Evolutionary conservation across 148 eudicot genomes (phyloP).

Genomic region (Fallopia convolvulus): DNA sequence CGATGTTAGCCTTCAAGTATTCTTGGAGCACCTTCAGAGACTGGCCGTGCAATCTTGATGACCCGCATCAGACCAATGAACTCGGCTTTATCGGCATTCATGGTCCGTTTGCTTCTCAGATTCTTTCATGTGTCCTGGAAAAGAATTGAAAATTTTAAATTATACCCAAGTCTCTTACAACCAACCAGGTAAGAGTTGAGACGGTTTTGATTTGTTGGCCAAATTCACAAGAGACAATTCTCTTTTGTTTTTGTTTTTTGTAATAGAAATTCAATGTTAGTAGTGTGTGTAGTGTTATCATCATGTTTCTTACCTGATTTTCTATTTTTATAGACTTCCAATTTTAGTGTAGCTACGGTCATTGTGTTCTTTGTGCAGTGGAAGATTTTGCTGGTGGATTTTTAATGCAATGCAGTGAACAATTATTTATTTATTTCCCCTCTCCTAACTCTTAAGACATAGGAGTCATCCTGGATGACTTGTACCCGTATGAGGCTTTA

Average conservation of each 20-base stretch:
- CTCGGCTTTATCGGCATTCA: neutral
- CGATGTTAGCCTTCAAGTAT: slow-evolving; percentile 91
- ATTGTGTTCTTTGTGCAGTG: neutral
- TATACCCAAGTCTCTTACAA: slow-evolving; percentile 1
- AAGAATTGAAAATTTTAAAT: neutral
- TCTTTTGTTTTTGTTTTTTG: neutral
- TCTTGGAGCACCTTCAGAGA: slow-evolving; percentile 92
- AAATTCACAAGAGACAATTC: neutral
- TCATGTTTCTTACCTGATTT: neutral
- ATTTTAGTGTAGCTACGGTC: neutral
- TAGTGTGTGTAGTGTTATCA: neutral
- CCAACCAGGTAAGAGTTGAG: neutral
- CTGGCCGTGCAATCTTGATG: slow-evolving; percentile 82
- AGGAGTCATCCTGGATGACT: too few species aligned
- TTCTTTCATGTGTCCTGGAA: slow-evolving; percentile 3
- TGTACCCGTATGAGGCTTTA: too few species aligned
- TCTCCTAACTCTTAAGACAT: too few species aligned
- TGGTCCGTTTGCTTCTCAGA: neutral
- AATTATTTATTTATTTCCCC: too few species aligned
- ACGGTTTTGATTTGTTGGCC: neutral
- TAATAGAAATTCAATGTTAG: neutral
- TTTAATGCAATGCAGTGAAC: too few species aligned
- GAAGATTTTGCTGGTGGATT: neutral
- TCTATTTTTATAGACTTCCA: neutral
- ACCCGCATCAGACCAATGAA: neutral